phyloP scores from a whole-genome alignment of 78 protist genomes.

The Mastigamoeba balamuthi region DNA sequence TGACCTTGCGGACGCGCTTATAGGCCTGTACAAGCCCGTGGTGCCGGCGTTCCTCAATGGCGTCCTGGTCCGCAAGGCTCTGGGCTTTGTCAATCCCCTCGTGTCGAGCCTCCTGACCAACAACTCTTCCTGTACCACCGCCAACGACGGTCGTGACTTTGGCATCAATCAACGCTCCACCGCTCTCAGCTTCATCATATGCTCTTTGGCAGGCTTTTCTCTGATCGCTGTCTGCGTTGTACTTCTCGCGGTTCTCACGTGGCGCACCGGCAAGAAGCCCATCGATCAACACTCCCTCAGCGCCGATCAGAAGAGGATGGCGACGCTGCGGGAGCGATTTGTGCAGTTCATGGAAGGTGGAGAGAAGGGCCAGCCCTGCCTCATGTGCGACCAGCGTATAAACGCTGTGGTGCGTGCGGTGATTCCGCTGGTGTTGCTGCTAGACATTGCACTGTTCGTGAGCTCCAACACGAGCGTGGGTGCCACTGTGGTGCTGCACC shows the following conservation, averaged over 20 bases:
- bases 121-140: background rate
- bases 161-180: no score
- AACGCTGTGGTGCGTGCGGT: background rate
- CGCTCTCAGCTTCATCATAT: no score
- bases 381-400: background rate
- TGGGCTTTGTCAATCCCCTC: background rate
- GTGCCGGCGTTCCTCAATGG: background rate
- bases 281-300: no score
- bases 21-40: no score
- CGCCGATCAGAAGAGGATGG: no score
- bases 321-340: no score
- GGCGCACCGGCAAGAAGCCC: no score
- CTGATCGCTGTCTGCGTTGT: no score
- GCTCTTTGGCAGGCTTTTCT: no score
- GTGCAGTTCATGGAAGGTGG: no score
- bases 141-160: background rate
- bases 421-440: background rate
- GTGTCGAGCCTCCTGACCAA: background rate
- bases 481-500: slow-evolving; percentile 9
- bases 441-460: slow-evolving; percentile 7
- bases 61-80: background rate
- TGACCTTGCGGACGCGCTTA: no score
- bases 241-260: no score
- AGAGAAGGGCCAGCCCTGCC: background rate
- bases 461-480: slow-evolving; percentile 17